phyloP scores from a whole-genome alignment of 2,329 filamentous ascomycete genomes.

The Paramyrothecium roridum region DNA sequence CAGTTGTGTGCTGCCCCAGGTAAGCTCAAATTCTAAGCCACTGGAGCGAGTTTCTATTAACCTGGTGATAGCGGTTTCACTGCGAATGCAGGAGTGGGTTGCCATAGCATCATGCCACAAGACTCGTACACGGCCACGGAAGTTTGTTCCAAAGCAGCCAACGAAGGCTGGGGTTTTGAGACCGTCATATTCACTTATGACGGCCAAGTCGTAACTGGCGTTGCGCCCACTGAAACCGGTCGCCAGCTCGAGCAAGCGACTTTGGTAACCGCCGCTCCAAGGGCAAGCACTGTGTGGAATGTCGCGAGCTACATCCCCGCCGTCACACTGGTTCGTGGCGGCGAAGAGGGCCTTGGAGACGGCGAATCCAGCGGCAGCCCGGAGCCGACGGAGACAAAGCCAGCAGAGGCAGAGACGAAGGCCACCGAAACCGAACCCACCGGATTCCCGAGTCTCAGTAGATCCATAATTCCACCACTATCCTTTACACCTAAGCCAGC shows the following conservation, averaged over 20 bases:
- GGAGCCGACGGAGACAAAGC: background rate
- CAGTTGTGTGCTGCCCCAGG: slow-evolving; percentile 1
- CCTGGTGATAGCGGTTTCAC: background rate
- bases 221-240: background rate
- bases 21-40: background rate
- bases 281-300: background rate
- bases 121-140: background rate
- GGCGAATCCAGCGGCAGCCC: background rate
- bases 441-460: too few relatives aligned
- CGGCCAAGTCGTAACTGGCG: background rate
- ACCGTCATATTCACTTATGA: slow-evolving; percentile 1
- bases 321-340: background rate
- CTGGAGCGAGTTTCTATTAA: background rate
- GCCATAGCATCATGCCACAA: background rate
- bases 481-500: too few relatives aligned
- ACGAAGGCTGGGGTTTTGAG: background rate
- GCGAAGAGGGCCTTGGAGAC: background rate
- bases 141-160: background rate
- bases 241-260: background rate
- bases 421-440: background rate
- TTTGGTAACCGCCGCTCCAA: background rate
- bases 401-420: background rate
- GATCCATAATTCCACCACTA: too few relatives aligned
- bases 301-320: background rate
- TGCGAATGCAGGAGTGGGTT: background rate